Evolutionary conservation across 1,139 yeast genomes (phyloP), one percentile per base, ranked within the genome.

Genomic region (Yamadazyma friedrichii): DNA sequence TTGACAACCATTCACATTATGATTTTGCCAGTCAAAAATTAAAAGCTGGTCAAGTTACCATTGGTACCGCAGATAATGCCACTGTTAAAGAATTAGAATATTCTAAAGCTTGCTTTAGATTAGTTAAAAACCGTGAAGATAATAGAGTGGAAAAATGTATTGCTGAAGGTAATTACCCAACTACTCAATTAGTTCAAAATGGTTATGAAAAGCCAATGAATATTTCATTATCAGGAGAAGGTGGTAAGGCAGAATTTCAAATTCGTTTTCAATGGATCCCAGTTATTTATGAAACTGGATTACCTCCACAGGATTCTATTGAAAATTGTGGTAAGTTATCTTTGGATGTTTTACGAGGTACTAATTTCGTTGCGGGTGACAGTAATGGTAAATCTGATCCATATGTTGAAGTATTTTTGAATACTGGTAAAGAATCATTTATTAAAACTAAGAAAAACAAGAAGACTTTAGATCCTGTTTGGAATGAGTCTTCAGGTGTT

Each of bases 371-470:
- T 38, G 74, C 96, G 11, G 94, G 93, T 20, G 99, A 93, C 62
- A 71, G 88, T 22, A 84, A 85, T 51, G 98, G 98, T 41, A 85
- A 84, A 59, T 88, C 96, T 8, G 99, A 93, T 64, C 99, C 99
- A 46, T 93, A 82, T 57, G 74, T 82, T 44, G 77, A 82, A 54
- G 74, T 88, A 45, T 78, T 65, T 54, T 63, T 88, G 56, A 80
- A 88, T 58, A 82, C 83, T 24, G 76, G 67, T 37, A 70, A 75
- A 47, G 80, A 82, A 9, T 65, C 65, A 29, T 68, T 80, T 51
- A 80, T 69, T 69, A 88, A 88, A 69, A 78, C 96, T 32, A 84
- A 88, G 63, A 83, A 83, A 34, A 67, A 79, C 48, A 93, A 91
- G 74, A 89, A 82, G 73, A 88, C 97, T 0, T 75, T 93, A 52